A percentile compares a stretch with the other conserved stretches of the same genome.
Evolutionary conservation across 106 monocot species (phyloP).

Genomic region (Apostasia shenzhenica): DNA sequence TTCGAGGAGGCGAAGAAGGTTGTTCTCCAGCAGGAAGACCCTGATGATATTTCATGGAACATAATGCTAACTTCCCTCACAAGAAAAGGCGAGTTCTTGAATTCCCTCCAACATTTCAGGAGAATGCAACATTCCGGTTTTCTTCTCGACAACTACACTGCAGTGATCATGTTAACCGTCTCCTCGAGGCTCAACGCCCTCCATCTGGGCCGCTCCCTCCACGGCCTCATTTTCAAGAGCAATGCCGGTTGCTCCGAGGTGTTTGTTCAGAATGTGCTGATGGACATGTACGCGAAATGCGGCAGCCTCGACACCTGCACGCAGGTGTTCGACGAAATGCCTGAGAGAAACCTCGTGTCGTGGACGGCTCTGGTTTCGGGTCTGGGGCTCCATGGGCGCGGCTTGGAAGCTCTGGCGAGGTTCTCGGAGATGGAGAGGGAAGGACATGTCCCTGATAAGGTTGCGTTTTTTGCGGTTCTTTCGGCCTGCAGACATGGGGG

Average conservation of each 20-base stretch:
- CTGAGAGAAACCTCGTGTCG: constrained; percentile 49
- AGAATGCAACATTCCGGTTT: constrained; percentile 33
- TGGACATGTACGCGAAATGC: constrained; percentile 86
- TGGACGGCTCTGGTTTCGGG: constrained; percentile 71
- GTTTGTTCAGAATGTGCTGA: constrained; percentile 57
- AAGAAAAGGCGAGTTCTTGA: constrained; percentile 30
- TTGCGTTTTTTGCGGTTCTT: constrained; percentile 48
- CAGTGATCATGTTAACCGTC: constrained; percentile 51
- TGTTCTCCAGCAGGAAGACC: constrained; percentile 25
- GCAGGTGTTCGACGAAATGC: constrained; percentile 59
- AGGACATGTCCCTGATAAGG: constrained; percentile 46
- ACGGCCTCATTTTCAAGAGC: constrained; percentile 57
- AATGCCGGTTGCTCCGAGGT: constrained; percentile 32
- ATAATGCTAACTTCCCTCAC: constrained; percentile 57
- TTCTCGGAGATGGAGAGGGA: constrained; percentile 55
- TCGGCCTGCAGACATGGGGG: constrained; percentile 74
- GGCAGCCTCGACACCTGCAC: constrained; percentile 48
- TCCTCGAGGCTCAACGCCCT: constrained; percentile 50
- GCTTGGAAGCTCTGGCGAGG: constrained; percentile 33
- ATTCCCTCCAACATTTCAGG: constrained; percentile 45
- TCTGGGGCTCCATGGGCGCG: constrained; percentile 52
- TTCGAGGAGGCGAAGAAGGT: constrained; percentile 39
- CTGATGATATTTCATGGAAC: constrained; percentile 58
- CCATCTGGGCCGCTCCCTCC: constrained; percentile 38
- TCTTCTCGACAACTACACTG: constrained; percentile 41